These are phyloP conservation scores for Phytophthora aleatoria DNA, from an alignment of 352 stramenopile genomes.

Conservation along the genomic window DNA sequence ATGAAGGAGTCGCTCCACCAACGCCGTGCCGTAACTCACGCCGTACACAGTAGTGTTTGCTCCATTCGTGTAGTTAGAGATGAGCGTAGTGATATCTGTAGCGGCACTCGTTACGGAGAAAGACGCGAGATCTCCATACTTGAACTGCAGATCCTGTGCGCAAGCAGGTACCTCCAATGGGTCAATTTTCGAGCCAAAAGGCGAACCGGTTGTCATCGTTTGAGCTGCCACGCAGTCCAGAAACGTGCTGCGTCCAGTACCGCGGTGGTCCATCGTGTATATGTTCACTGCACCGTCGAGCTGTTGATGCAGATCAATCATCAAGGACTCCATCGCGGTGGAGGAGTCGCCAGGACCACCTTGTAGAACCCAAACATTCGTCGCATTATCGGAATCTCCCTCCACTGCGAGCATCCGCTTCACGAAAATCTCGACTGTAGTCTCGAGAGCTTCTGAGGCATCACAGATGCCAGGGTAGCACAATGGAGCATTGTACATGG, in stretches of 20 bases:
- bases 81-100: slow-evolving; percentile 33
- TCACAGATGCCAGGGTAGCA: slow-evolving; percentile 35
- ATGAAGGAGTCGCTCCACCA: slow-evolving; percentile 56
- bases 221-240: slow-evolving; percentile 48
- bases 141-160: slow-evolving; percentile 35
- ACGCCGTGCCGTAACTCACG: slow-evolving; percentile 53
- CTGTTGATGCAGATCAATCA: slow-evolving; percentile 31
- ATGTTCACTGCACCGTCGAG: slow-evolving; percentile 37
- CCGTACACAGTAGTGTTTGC: slow-evolving; percentile 42
- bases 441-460: slow-evolving; percentile 3
- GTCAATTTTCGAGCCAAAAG: slow-evolving; percentile 22
- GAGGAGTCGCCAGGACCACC: slow-evolving; percentile 41
- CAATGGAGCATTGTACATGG: slow-evolving; percentile 34
- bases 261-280: slow-evolving; percentile 58
- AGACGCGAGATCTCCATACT: slow-evolving; percentile 42
- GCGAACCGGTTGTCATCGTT: slow-evolving; percentile 39
- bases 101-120: slow-evolving; percentile 51
- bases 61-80: slow-evolving; percentile 24
- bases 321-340: slow-evolving; percentile 47
- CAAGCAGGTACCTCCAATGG: slow-evolving; percentile 36
- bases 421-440: slow-evolving; percentile 39
- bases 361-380: slow-evolving; percentile 51
- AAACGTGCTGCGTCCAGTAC: slow-evolving; percentile 40
- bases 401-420: slow-evolving; percentile 35
- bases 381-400: slow-evolving; percentile 9